phyloP scores from a whole-genome alignment of 2,329 filamentous ascomycete species.

The Trichoderma sp. region DNA sequence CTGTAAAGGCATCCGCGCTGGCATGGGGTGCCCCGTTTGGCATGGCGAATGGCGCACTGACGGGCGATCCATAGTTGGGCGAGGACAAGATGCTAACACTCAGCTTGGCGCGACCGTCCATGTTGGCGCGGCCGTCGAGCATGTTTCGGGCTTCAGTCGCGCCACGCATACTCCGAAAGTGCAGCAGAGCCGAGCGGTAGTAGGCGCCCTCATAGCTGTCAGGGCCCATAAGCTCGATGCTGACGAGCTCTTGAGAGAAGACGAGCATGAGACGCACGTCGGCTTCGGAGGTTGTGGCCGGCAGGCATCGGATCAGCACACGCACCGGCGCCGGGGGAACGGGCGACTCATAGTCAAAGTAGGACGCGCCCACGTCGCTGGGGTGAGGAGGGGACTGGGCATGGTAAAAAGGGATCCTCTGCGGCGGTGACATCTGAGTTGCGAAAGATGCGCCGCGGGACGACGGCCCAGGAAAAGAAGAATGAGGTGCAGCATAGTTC shows the following conservation, averaged over 20 bases:
- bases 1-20: slow-evolving; percentile 62
- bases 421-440: slow-evolving; percentile 22
- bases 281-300: slow-evolving; percentile 53
- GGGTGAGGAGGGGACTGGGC: slow-evolving; percentile 30
- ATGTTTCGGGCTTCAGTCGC: slow-evolving; percentile 57
- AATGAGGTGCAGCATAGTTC: background rate
- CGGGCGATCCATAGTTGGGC: slow-evolving; percentile 26
- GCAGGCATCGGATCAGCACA: slow-evolving; percentile 55
- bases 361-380: slow-evolving; percentile 14
- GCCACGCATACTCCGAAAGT: slow-evolving; percentile 52
- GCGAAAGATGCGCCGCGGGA: background rate
- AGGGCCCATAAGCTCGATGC: slow-evolving; percentile 49
- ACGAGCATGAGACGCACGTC: slow-evolving; percentile 56
- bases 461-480: background rate
- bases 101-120: slow-evolving; percentile 53
- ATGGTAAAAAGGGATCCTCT: slow-evolving; percentile 25
- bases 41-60: background rate
- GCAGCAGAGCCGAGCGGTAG: slow-evolving; percentile 52
- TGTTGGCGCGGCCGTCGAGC: slow-evolving; percentile 51
- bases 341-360: slow-evolving; percentile 33
- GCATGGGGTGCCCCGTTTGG: slow-evolving; percentile 37
- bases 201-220: slow-evolving; percentile 51
- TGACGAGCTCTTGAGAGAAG: slow-evolving; percentile 55
- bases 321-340: slow-evolving; percentile 38
- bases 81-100: slow-evolving; percentile 57